These are phyloP conservation scores for Serendipita sp. DNA, from an alignment of 768 basidiomycete genomes.

Conservation along the genomic window DNA sequence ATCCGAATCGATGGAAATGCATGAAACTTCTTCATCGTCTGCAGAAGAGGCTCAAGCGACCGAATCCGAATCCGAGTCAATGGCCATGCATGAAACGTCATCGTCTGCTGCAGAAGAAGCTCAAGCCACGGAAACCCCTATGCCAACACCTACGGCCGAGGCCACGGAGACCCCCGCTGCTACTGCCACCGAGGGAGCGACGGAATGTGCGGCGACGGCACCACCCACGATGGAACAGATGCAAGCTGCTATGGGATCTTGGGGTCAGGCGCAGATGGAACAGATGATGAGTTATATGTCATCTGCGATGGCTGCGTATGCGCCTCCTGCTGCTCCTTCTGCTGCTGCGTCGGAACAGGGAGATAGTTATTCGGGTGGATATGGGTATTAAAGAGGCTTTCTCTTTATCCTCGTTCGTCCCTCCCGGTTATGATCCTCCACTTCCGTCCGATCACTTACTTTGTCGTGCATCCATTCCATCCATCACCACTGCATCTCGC, in stretches of 20 bases:
- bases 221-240: conserved; percentile 1
- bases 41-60: neutral
- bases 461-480: too few species aligned
- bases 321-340: neutral
- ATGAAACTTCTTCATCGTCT: neutral
- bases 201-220: neutral
- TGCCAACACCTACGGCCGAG: neutral
- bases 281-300: neutral
- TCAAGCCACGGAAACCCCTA: neutral
- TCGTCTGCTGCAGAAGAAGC: neutral
- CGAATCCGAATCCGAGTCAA: neutral
- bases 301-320: neutral
- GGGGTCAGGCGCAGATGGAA: neutral
- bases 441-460: too few species aligned
- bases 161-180: neutral
- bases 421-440: too few species aligned
- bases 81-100: neutral
- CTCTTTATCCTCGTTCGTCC: too few species aligned
- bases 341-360: too few species aligned
- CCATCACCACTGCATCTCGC: too few species aligned
- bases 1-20: neutral
- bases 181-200: neutral
- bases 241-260: neutral
- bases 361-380: too few species aligned
- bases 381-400: too few species aligned